Evolutionary conservation across 306 rosid species (phyloP).

Genomic region (Quercus ilex): DNA sequence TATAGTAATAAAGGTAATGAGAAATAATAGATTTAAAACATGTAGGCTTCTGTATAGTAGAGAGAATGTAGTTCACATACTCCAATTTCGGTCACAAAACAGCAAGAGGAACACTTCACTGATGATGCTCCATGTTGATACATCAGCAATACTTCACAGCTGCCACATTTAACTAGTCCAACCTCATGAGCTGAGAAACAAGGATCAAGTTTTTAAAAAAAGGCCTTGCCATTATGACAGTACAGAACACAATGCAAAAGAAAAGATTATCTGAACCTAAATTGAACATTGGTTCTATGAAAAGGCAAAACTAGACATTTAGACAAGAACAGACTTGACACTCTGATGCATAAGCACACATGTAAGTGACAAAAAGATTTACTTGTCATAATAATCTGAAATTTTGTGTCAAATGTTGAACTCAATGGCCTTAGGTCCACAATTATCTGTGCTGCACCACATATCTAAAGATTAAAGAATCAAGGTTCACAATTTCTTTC

Average conservation of each 20-base stretch:
- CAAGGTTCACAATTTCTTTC: neutral
- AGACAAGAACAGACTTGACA: neutral
- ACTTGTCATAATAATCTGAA: neutral
- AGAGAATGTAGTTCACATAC: conserved; percentile 39
- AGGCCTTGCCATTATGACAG: conserved; percentile 4
- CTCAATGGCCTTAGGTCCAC: neutral
- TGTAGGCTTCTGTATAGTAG: neutral
- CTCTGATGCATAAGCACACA: neutral
- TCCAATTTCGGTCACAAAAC: conserved; percentile 68
- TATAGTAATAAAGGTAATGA: neutral
- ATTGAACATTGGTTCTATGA: neutral
- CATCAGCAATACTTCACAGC: conserved; percentile 76
- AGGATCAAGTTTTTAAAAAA: conserved; percentile 1
- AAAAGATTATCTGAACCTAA: neutral
- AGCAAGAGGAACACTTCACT: conserved; percentile 80
- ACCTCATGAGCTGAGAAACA: conserved; percentile 69
- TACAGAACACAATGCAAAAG: neutral
- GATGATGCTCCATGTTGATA: conserved; percentile 80
- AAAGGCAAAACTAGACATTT: neutral
- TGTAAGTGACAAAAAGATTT: neutral
- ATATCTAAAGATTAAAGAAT: neutral
- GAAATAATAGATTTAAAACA: neutral
- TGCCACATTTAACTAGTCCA: conserved; percentile 79
- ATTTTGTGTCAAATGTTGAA: neutral
- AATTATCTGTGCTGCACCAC: neutral